Evolutionary conservation across 106 monocot species (phyloP), one percentile per base, ranked within the genome.

Genomic region (Xerophyta viscosa): DNA sequence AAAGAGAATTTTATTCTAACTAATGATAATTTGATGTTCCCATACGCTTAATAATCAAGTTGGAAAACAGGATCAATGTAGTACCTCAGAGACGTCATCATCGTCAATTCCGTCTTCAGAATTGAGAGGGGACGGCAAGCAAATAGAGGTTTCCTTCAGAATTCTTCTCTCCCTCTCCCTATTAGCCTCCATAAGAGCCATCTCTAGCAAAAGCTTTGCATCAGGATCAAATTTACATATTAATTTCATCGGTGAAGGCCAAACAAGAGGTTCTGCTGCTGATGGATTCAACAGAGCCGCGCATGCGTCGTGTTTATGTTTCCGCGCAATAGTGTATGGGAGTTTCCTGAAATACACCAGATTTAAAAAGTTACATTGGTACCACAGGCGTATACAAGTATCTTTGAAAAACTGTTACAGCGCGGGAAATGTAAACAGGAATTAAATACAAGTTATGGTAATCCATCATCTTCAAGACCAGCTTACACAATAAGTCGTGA

Each of bases 181-280:
- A 41, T 94, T 94, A 45, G 84, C 88, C 45, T 84, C 78, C 72
- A 70, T 78, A 14, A 94, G 78, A 22, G 94, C 94, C 14, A 64
- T 66, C 49, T 94, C 94, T 28, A 94, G 54, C 15, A 94, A 61
- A 29, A 71, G 50, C 59, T 94, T 94, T 14, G 80, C 84, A 27
- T 88, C 84, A 1, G 65, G 60, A 25, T 82, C 67, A 10, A 94
- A 84, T 54, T 88, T 81, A 29, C 78, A 81, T 46, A 94, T 88
- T 74, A 94, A 88, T 70, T 88, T 94, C 20, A 94, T 47, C 17
- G 88, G 67, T 50, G 94, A 81, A 20, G 94, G 94, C 94, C 94
- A 94, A 36, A 94, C 84, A 12, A 94, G 50, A 36, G 94, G 94
- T 66, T 88, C 81, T 7, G 94, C 84, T 10, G 94, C 54, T 24